Percentiles rank a stretch among this genome's conserved stretches.
Conservation (phyloP, 805 yeast species). For the Teunomyces gatunensis region DNA sequence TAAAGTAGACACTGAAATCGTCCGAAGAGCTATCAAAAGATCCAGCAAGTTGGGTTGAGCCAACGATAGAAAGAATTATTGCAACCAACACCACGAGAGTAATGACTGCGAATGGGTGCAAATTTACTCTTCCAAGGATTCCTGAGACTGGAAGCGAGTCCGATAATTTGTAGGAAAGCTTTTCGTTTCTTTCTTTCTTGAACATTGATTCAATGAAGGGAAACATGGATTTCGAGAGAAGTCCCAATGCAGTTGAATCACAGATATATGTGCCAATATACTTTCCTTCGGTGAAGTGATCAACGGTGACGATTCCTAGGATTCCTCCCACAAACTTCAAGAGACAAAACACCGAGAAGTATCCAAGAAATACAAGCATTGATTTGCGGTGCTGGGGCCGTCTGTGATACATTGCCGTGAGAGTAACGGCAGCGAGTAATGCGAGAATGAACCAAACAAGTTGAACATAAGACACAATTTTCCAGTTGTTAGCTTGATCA, state of each 20-base stretch:
- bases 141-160: neutral
- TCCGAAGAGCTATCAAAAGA: neutral
- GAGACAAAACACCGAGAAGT: conserved; percentile 2
- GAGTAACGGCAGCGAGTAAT: neutral
- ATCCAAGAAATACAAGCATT: conserved; percentile 2
- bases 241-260: conserved; percentile 6
- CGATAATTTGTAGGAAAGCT: neutral
- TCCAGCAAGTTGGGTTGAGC: neutral
- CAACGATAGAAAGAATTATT: conserved; percentile 4
- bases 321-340: conserved; percentile 8
- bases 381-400: neutral
- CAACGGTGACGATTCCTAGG: neutral
- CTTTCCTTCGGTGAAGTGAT: neutral
- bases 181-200: conserved; percentile 1
- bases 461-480: conserved; percentile 8
- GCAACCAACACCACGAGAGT: conserved; percentile 6
- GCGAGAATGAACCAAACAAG: conserved; percentile 5
- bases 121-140: neutral
- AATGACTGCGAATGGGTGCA: neutral
- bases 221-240: conserved; percentile 5
- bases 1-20: neutral
- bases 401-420: neutral
- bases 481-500: conserved; percentile 6
- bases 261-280: conserved; percentile 7
- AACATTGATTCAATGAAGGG: conserved; percentile 7